Base-by-base conservation (phyloP, 805 yeast genomes). In the Saccharomycopsis schoenii region DNA sequence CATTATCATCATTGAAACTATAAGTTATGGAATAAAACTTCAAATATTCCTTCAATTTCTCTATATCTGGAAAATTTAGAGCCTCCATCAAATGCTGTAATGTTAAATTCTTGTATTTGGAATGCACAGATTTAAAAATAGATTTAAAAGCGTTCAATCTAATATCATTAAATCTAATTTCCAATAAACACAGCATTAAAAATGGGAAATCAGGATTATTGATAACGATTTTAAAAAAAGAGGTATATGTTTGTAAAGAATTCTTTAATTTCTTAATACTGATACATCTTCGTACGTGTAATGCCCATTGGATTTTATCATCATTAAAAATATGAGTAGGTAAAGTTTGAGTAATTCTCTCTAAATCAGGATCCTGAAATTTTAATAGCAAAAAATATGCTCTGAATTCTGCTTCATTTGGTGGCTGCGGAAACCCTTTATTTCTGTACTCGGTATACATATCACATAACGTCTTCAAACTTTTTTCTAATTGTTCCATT, bases 381-480 rank as follows among this genome's bases (percentile, higher is more conserved):
- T 90, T 93, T 66, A 91, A 83, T 17, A 94, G 68, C 21, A 94
- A 73, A 61, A 90, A 86, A 70, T 92, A 94, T 0, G 97, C 92
- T 66, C 97, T 80, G 68, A 94, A 89, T 70, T 94, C 99, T 0
- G 97, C 88, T 72, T 94, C 98, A 67, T 90, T 89, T 0, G 91
- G 88, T 52, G 88, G 82, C 5, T 62, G 63, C 0, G 89, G 84
- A 47, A 50, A 58, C 1, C 91, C 93, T 62, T 80, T 78, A 34
- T 84, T 82, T 54, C 96, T 76, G 11, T 85, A 85, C 68, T 88
- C 97, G 60, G 83, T 83, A 68, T 94, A 94, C 70, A 91, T 88
- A 69, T 94, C 97, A 2, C 88, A 80, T 41, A 94, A 74, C 0
- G 98, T 88, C 68, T 93, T 96, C 56, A 94, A 72, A 0, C 97